Evolutionary conservation across 352 stramenopile genomes (phyloP), one percentile per base, ranked within the genome.

Genomic region (Pythium oligandrum): DNA sequence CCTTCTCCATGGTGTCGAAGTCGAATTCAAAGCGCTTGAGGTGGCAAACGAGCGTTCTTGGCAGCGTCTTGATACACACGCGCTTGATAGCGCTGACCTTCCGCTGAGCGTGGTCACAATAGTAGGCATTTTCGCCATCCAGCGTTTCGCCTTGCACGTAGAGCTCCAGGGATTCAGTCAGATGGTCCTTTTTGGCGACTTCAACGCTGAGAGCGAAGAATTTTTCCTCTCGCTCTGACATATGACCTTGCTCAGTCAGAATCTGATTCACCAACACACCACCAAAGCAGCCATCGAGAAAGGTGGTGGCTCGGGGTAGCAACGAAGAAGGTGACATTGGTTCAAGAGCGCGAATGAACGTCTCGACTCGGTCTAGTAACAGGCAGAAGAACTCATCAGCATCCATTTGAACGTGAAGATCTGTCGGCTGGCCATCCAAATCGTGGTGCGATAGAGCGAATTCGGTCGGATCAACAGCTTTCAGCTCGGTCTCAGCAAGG

Each of bases 1-100:
- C 43, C 53, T 93, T 94, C 51, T 91, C 78, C 81, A 96, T 90
- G 11, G 81, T 82, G 53, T 93, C 75, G 45, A 93, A 91, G 57
- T 96, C 87, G 39, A 96, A 95, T 40, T 93, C 86, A 45, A 96
- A 96, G 11, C 88, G 78, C 59, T 95, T 95, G 11, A 95, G 59
- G 43, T 93, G 80, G 43, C 86, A 84, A 31, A 95, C 79, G 31
- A 96, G 71, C 26, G 76, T 90, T n/a, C 71, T 59, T 0, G 86
- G 86, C 2, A 91, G 61, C 30, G 51, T 81, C 51, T 93, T 90
- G 48, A 96, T 78, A 46, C 79, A 93, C 30, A 92, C 79, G 4
- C 86, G 81, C 56, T 93, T 95, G 6, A 75, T 92, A 4, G 85
- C 81, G 6, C 71, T 75, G 32, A 93, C 78, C 68, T 93, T 93